A percentile compares a stretch with the other conserved stretches of the same genome.
Conservation (phyloP, 78 protist genomes). For the Polysphondylium violaceum region DNA sequence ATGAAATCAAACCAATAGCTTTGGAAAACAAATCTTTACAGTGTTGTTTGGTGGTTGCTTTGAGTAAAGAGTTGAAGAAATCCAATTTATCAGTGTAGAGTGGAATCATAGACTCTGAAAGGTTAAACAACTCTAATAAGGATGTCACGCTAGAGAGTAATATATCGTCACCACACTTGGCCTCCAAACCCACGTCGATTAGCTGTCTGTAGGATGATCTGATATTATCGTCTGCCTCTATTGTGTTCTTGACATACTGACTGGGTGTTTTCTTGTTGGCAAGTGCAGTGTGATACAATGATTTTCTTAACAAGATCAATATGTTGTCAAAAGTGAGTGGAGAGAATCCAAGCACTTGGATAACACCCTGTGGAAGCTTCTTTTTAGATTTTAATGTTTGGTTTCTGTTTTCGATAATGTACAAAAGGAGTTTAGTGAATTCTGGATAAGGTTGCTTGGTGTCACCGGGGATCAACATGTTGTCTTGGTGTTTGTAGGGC, state of each 20-base stretch:
- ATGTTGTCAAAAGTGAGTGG: conserved; percentile 47
- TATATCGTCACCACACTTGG: conserved; percentile 57
- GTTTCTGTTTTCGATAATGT: conserved; percentile 2
- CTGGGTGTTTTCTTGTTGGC: background rate
- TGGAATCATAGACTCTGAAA: background rate
- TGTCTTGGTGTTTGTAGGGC: conserved; percentile 54
- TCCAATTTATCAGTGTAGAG: background rate
- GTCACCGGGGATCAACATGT: conserved; percentile 48
- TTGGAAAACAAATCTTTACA: conserved; percentile 41
- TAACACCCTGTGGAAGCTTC: conserved; percentile 20
- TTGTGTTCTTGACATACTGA: background rate
- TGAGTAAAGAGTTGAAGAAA: background rate
- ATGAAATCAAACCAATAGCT: conserved; percentile 22
- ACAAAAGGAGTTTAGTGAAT: background rate
- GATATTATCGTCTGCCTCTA: background rate
- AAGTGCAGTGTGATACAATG: conserved; percentile 33
- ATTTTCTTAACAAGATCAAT: conserved; percentile 14
- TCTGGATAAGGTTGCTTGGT: conserved; percentile 23
- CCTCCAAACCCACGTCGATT: background rate
- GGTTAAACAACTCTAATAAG: conserved; percentile 11
- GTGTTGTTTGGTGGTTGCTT: background rate
- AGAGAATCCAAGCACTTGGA: conserved; percentile 25
- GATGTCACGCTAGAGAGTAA: conserved; percentile 9
- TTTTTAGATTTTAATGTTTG: background rate
- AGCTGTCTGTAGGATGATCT: background rate